phyloP scores from a whole-genome alignment of 169 alveolate genomes.

The Plasmodium billcollinsi region DNA sequence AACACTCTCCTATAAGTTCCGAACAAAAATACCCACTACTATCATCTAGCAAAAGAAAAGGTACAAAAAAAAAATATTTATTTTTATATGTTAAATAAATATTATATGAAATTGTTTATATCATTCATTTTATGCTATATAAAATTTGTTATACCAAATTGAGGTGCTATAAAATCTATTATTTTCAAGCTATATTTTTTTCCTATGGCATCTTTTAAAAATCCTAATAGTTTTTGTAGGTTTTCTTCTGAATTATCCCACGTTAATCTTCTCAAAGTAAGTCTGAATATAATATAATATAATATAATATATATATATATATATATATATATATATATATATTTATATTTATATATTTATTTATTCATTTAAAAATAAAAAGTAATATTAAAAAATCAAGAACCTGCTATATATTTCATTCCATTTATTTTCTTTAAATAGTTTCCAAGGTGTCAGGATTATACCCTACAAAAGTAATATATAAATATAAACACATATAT shows the following conservation, averaged over 20 bases:
- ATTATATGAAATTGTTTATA: too few relatives aligned
- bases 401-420: slow-evolving; percentile 56
- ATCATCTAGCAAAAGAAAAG: slow-evolving; percentile 3
- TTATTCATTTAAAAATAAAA: neutral
- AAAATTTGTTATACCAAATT: slow-evolving; percentile 25
- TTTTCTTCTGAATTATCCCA: slow-evolving; percentile 70
- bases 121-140: too few relatives aligned
- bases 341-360: neutral
- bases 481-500: neutral
- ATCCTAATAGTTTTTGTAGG: slow-evolving; percentile 31
- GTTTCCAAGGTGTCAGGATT: slow-evolving; percentile 54
- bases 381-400: neutral
- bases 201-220: slow-evolving; percentile 63
- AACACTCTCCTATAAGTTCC: slow-evolving; percentile 64
- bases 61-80: neutral
- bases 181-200: slow-evolving; percentile 51
- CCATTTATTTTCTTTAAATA: slow-evolving; percentile 44
- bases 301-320: too few relatives aligned
- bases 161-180: slow-evolving; percentile 36
- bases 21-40: slow-evolving; percentile 52
- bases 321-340: neutral
- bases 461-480: slow-evolving; percentile 19
- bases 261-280: slow-evolving; percentile 50
- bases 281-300: slow-evolving; percentile 5
- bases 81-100: too few relatives aligned